A percentile compares a stretch with the other conserved stretches of the same genome.
These are phyloP conservation scores for Mycena sanguinolenta DNA, from an alignment of 768 basidiomycete genomes.

Conservation along the genomic window DNA sequence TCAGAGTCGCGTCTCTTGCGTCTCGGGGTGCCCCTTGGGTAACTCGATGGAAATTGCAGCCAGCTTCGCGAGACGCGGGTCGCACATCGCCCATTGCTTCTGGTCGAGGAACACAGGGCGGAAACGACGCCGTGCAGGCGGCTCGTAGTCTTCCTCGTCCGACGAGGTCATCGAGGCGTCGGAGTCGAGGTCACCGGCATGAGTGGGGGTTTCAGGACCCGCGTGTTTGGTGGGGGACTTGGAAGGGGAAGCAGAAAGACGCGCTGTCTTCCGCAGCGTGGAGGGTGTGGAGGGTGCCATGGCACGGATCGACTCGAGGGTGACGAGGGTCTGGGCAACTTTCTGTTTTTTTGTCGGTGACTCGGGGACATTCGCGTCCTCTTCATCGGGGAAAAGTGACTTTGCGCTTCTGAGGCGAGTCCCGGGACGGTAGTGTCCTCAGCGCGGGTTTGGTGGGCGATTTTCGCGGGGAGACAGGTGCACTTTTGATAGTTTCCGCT, in stretches of 20 bases:
- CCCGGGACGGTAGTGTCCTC: slow-evolving; percentile 52
- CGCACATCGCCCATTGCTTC: slow-evolving; percentile 60
- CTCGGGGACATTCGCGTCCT: slow-evolving; percentile 48
- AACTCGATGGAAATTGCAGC: slow-evolving; percentile 2
- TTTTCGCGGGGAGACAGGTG: slow-evolving; percentile 35
- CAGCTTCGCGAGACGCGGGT: slow-evolving; percentile 49
- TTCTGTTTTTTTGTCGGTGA: slow-evolving; percentile 61
- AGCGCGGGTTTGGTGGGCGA: slow-evolving; percentile 28
- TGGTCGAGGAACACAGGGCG: slow-evolving; percentile 64
- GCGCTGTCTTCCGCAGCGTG: slow-evolving; percentile 14
- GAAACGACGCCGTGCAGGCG: slow-evolving; percentile 53
- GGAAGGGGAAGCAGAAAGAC: slow-evolving; percentile 20
- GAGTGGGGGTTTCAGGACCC: slow-evolving; percentile 22
- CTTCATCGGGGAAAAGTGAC: slow-evolving; percentile 41
- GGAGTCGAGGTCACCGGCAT: background rate
- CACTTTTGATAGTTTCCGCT: slow-evolving; percentile 38
- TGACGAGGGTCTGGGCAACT: slow-evolving; percentile 38
- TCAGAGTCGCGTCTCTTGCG: slow-evolving; percentile 5
- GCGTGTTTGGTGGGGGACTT: slow-evolving; percentile 34
- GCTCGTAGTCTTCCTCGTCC: slow-evolving; percentile 38
- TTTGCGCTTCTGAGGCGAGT: slow-evolving; percentile 55
- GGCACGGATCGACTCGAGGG: slow-evolving; percentile 29
- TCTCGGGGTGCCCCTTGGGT: slow-evolving; percentile 21
- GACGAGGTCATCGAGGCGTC: slow-evolving; percentile 25
- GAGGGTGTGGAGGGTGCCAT: slow-evolving; percentile 27